Conservation (phyloP, 1,284 basidiomycete genomes). For the Fomes fomentarius region DNA sequence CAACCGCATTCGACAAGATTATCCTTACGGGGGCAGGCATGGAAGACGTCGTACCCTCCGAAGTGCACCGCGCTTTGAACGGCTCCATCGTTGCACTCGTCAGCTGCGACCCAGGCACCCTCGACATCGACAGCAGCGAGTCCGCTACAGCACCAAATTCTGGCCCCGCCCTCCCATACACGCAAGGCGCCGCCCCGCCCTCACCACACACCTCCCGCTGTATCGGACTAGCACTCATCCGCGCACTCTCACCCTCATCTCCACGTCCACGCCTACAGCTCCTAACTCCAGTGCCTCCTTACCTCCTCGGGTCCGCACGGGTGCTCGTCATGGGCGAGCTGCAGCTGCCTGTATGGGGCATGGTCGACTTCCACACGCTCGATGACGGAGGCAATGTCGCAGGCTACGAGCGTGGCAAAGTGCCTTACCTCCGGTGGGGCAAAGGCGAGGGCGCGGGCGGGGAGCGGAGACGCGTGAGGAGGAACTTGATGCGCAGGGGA, state of each 20-base stretch:
- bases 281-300: conserved; percentile 70
- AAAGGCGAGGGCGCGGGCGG: conserved; percentile 67
- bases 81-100: conserved; percentile 82
- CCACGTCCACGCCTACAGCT: conserved; percentile 55
- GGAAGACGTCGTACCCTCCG: conserved; percentile 73
- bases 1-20: conserved; percentile 59
- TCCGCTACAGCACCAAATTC: background rate
- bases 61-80: conserved; percentile 76
- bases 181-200: conserved; percentile 54
- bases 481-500: conserved; percentile 87
- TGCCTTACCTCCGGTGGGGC: conserved; percentile 86
- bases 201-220: conserved; percentile 60
- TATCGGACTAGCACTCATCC: conserved; percentile 74
- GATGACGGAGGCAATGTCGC: conserved; percentile 48
- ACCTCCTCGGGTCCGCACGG: conserved; percentile 43
- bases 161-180: conserved; percentile 50
- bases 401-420: conserved; percentile 59
- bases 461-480: conserved; percentile 73
- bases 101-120: conserved; percentile 44
- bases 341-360: conserved; percentile 86
- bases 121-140: conserved; percentile 32
- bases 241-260: conserved; percentile 49
- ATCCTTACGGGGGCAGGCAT: conserved; percentile 70
- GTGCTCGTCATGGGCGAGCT: conserved; percentile 84
- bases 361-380: conserved; percentile 71